Base-by-base conservation (phyloP, 2,329 filamentous ascomycete species). In the Fusarium floridanum region DNA sequence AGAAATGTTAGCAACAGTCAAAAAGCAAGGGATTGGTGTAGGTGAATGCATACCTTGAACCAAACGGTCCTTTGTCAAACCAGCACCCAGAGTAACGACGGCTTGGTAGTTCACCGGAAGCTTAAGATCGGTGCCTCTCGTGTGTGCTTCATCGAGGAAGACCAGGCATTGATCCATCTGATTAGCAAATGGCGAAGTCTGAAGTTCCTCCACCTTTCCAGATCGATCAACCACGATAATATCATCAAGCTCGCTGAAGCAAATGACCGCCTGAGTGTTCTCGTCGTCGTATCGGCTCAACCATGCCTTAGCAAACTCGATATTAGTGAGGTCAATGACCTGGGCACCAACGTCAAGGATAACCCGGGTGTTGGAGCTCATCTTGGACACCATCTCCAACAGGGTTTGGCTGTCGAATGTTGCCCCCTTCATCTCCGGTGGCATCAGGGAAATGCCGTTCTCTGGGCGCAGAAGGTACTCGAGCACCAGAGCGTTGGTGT, bases 341-440 rank as follows among this genome's bases (percentile, higher is more conserved):
- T 92, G 90, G 0, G 93, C 92, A 0, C 93, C 93, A 0, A 93
- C 92, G 72, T 95, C 92, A 0, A 95, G 84, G 1, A 95, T 87
- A 0, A 95, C 91, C 0, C 87, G 85, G 0, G 88, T 83, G 0
- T 81, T 78, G 0, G 83, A 81, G 0, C 83, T 50, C 53, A 88
- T 80, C 0, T 55, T 55, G 0, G 82, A 78, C 0, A 92, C 50
- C 39, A 76, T 78, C 0, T 80, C 36, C 0, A 95, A 76, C 0
- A 93, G 76, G 1, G 76, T 70, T 12, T 85, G 78, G 0, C 85
- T 85, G 7, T 79, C 71, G 1, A 73, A 64, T 10, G 53, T 62
- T 0, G 37, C 43, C 0, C 55, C 60, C 10, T 62, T 41, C 10
- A 43, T 37, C 0, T 70, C 20, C 4, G 27, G 27, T 1, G 68